A percentile compares a stretch with the other conserved stretches of the same genome.
These are phyloP conservation scores for Ophidiomyces ophidiicola DNA, from an alignment of 2,329 filamentous ascomycete species.

Conservation along the genomic window DNA sequence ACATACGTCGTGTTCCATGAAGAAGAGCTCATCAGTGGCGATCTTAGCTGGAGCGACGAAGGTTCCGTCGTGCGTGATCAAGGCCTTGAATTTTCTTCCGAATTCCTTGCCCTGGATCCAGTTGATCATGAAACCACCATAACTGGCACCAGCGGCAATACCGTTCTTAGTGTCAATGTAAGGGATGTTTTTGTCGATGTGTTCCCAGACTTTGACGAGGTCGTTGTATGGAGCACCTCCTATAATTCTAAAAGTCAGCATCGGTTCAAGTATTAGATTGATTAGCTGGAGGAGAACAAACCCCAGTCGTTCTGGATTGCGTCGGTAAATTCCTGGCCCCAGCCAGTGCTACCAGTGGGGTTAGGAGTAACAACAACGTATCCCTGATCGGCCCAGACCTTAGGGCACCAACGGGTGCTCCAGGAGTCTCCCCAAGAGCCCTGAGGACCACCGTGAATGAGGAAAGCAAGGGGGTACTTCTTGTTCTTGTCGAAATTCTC, in stretches of 20 bases:
- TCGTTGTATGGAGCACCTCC: constrained; percentile 66
- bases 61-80: constrained; percentile 80
- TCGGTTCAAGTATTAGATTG: background rate
- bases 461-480: constrained; percentile 65
- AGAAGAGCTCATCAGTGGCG: constrained; percentile 41
- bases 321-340: constrained; percentile 64
- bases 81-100: constrained; percentile 71
- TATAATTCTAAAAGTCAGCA: constrained; percentile 9
- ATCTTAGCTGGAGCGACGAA: constrained; percentile 50
- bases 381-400: constrained; percentile 75
- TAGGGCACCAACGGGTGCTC: constrained; percentile 76
- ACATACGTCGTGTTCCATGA: constrained; percentile 37
- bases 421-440: constrained; percentile 63
- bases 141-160: constrained; percentile 33
- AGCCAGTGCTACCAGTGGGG: constrained; percentile 71
- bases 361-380: constrained; percentile 75
- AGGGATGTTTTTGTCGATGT: constrained; percentile 40
- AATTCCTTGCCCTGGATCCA: constrained; percentile 85
- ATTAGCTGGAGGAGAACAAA: constrained; percentile 7
- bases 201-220: constrained; percentile 64
- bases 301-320: constrained; percentile 75
- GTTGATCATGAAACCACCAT: constrained; percentile 43
- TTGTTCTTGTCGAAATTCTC: constrained; percentile 53
- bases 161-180: constrained; percentile 30
- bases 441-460: constrained; percentile 77